Percentiles rank a stretch among this genome's conserved stretches.
These are phyloP conservation scores for Dissoconium aciculare DNA, from an alignment of 2,329 filamentous ascomycete species.

Conservation along the genomic window DNA sequence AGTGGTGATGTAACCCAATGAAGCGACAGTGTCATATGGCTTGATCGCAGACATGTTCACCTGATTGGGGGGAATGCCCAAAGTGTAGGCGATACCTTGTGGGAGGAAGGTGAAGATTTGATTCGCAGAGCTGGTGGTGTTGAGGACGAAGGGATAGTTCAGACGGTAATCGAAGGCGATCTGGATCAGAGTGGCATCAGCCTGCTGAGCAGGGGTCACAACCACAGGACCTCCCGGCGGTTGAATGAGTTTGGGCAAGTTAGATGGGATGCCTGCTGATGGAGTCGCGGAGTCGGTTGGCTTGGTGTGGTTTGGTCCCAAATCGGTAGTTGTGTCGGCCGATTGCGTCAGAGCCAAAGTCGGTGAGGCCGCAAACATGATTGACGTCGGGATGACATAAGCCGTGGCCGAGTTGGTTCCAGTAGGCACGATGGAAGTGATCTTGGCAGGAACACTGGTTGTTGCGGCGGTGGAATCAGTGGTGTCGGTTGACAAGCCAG, in stretches of 20 bases:
- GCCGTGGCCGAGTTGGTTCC: constrained; percentile 32
- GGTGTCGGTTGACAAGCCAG: too few species aligned
- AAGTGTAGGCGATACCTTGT: constrained; percentile 50
- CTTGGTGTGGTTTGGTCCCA: constrained; percentile 8
- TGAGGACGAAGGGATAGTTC: constrained; percentile 72
- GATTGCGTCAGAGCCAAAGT: too few species aligned
- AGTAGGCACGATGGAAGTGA: constrained; percentile 30
- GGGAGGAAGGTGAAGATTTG: constrained; percentile 78
- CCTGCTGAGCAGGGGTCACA: constrained; percentile 29
- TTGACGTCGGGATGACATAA: constrained; percentile 44
- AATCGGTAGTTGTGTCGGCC: constrained; percentile 3
- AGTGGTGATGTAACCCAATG: constrained; percentile 67
- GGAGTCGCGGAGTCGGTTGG: constrained; percentile 31
- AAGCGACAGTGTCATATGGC: constrained; percentile 56
- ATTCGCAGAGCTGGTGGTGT: constrained; percentile 53
- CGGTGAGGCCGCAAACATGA: constrained; percentile 41
- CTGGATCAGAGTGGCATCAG: constrained; percentile 59
- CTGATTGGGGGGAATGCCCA: constrained; percentile 36
- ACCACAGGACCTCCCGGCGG: constrained; percentile 46
- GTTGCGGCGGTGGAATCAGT: constrained; percentile 8
- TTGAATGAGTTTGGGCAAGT: constrained; percentile 60
- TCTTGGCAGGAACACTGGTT: constrained; percentile 9
- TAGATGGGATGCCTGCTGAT: constrained; percentile 43
- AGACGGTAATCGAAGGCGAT: constrained; percentile 68
- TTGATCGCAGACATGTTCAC: constrained; percentile 56